phyloP scores from a whole-genome alignment of 805 yeast genomes.

The Starmerella potacharoeniae region DNA sequence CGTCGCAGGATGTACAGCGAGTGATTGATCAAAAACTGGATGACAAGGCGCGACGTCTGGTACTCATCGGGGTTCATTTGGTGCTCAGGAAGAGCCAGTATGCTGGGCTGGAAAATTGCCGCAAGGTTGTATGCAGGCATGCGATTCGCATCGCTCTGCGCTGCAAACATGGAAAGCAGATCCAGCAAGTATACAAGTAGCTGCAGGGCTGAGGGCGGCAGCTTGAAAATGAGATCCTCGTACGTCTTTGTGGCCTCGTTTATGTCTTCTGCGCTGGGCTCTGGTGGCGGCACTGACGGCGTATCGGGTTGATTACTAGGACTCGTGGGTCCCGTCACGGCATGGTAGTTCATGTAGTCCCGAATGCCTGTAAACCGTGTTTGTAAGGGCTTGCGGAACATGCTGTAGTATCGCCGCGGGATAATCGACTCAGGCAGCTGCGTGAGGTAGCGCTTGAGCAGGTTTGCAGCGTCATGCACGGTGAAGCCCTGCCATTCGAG shows the following conservation, averaged over 20 bases:
- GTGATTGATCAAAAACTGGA: constrained; percentile 80
- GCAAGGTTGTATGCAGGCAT: constrained; percentile 92
- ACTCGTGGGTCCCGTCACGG: constrained; percentile 4
- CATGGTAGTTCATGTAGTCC: constrained; percentile 52
- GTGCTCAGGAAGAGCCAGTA: constrained; percentile 82
- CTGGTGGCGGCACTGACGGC: not conserved
- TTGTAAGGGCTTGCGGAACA: constrained; percentile 61
- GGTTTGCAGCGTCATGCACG: constrained; percentile 92
- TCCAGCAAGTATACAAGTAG: constrained; percentile 78
- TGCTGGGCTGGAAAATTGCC: constrained; percentile 95
- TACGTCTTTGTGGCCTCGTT: constrained; percentile 43
- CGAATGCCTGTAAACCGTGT: constrained; percentile 48
- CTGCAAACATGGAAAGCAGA: constrained; percentile 71
- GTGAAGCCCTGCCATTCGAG: constrained; percentile 87
- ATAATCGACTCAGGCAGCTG: constrained; percentile 86
- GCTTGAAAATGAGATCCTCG: constrained; percentile 50
- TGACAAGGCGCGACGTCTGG: constrained; percentile 71
- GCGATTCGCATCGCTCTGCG: constrained; percentile 61
- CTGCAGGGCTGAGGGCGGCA: constrained; percentile 73
- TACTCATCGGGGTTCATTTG: constrained; percentile 89
- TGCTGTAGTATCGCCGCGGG: constrained; percentile 64
- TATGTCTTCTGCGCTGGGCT: constrained; percentile 1
- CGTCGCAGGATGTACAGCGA: constrained; percentile 62
- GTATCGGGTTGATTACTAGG: not conserved
- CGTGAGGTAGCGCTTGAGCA: constrained; percentile 74